phyloP scores from a whole-genome alignment of 495 filamentous ascomycete species.

The Penicillium psychrofluorescens region DNA sequence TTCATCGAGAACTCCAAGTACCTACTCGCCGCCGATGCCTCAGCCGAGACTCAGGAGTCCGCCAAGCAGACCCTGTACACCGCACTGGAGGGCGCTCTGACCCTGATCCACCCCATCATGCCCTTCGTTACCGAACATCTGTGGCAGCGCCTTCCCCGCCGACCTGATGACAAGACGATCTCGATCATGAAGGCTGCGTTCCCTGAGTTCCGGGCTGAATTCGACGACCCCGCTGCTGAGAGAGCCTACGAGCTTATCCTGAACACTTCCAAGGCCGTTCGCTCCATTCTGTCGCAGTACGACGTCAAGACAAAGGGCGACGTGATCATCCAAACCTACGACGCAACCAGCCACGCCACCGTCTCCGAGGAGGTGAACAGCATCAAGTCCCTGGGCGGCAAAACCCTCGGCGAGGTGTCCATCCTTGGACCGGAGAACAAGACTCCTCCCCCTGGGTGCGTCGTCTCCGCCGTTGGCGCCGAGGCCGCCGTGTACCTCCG shows the following conservation, averaged over 20 bases:
- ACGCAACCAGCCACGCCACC: constrained; percentile 47
- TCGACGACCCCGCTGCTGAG: constrained; percentile 52
- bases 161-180: constrained; percentile 51
- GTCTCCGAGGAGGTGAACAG: constrained; percentile 48
- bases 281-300: constrained; percentile 50
- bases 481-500: constrained; percentile 63
- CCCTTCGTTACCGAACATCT: constrained; percentile 73
- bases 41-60: constrained; percentile 48
- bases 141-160: constrained; percentile 70
- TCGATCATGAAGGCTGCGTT: constrained; percentile 64
- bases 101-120: constrained; percentile 70
- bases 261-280: constrained; percentile 47
- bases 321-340: constrained; percentile 54
- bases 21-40: constrained; percentile 54
- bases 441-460: constrained; percentile 57
- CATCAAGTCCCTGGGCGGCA: constrained; percentile 60
- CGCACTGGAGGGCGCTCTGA: constrained; percentile 59
- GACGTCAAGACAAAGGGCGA: constrained; percentile 52
- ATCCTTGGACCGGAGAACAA: constrained; percentile 40
- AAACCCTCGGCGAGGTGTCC: constrained; percentile 48
- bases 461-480: constrained; percentile 60
- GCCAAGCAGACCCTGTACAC: constrained; percentile 60
- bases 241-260: constrained; percentile 61
- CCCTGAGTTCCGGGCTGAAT: constrained; percentile 46
- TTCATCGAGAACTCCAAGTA: constrained; percentile 76